Evolutionary conservation across 2,329 filamentous ascomycete genomes (phyloP), one percentile per base, ranked within the genome.

Genomic region (Clathrospora elynae): DNA sequence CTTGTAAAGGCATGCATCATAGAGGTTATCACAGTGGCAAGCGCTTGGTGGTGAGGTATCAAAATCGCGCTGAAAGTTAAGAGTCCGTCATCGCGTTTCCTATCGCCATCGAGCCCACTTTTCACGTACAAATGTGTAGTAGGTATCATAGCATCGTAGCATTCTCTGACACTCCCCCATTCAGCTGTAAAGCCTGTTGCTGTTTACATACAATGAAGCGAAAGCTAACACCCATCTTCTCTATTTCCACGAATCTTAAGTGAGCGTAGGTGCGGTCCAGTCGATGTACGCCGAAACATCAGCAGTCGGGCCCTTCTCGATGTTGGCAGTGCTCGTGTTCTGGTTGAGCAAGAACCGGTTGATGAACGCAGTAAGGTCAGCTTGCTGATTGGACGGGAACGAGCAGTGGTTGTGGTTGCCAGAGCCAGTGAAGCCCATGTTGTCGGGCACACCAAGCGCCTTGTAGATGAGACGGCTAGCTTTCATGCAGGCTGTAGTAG

Each of bases 401-500:
- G 66, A 61, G 66, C 80, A 83, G 61, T 83, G 81, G 46, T 69
- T 68, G 62, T 82, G 77, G 46, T 75, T 75, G 24, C 78, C 78
- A 22, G 77, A 71, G 56, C 81, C 74, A 22, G 78, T 79, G 64
- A 81, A 81, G 2, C 80, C 80, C 77, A 82, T 80, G 64, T 78
- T 75, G 52, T 76, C 76, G 11, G 76, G 72, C 2, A 72, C 75
- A 42, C 78, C 80, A 17, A 78, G 70, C 4, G 74, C 76, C 68
- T 78, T 74, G 67, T 81, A 83, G 58, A 81, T 75, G 35, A 76
- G 67, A 25, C 75, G 73, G 4, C 71, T 79, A 13, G 75, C 77
- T 66, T 77, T 77, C 79, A 81, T 82, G 68, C 78, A 82, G 35
- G 73, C 79, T 17, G 77, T 81, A 11, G 78, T 81, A 40, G 76